phyloP scores from a whole-genome alignment of 805 yeast species.

The Spathaspora arborariae region DNA sequence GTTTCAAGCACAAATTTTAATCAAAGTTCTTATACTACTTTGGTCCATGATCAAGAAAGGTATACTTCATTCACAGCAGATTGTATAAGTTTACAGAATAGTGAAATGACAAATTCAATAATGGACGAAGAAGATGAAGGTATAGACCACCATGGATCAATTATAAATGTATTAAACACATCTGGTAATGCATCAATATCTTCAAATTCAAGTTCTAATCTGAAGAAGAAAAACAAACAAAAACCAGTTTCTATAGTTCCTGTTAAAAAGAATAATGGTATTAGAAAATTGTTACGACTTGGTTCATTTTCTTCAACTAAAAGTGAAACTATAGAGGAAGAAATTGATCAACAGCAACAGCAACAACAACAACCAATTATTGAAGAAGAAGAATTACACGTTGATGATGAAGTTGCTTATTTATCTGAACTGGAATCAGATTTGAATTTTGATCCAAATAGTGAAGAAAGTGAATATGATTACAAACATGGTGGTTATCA shows the following conservation, averaged over 20 bases:
- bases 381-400: conserved; percentile 1
- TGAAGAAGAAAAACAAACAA: conserved; percentile 1
- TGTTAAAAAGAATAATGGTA: conserved; percentile 2
- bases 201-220: not conserved
- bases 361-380: not conserved
- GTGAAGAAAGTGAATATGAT: conserved; percentile 51
- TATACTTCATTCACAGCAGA: conserved; percentile 32
- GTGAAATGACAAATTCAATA: conserved; percentile 31
- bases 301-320: conserved; percentile 8
- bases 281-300: conserved; percentile 7
- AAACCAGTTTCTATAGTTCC: not conserved
- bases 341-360: conserved; percentile 1
- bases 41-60: conserved; percentile 12
- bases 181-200: not conserved
- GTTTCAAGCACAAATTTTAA: not conserved
- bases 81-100: conserved; percentile 34
- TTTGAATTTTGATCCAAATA: conserved; percentile 21
- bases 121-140: conserved; percentile 2
- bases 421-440: conserved; percentile 25
- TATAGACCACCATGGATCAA: not conserved
- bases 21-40: not conserved
- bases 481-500: conserved; percentile 64
- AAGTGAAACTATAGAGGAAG: not conserved
- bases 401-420: conserved; percentile 12
- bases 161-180: not conserved